phyloP scores from a whole-genome alignment of 208 protist genomes.

The Novymonas esmeraldas region DNA sequence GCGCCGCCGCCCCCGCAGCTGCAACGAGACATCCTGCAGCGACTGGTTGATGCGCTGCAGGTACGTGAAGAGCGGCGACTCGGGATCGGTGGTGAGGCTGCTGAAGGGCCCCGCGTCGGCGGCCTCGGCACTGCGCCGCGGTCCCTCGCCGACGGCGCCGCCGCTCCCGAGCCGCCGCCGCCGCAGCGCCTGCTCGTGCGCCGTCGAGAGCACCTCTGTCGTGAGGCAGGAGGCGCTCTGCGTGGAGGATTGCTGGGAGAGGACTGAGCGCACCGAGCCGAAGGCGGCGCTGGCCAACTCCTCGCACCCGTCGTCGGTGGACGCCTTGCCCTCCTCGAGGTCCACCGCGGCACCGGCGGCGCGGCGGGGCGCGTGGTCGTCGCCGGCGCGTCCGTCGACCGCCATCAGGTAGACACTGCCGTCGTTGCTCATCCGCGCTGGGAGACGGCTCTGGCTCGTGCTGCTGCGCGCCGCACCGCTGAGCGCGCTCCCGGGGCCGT shows the following conservation, averaged over 20 bases:
- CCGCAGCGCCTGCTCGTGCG: neutral
- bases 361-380: neutral
- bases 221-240: neutral
- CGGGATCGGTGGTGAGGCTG: constrained; percentile 12
- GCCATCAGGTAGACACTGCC: constrained; percentile 5
- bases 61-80: constrained; percentile 21
- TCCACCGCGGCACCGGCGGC: neutral
- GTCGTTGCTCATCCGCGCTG: constrained; percentile 11
- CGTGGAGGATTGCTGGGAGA: constrained; percentile 11
- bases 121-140: neutral
- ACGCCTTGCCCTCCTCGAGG: constrained; percentile 2
- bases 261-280: constrained; percentile 13
- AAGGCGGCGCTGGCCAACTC: constrained; percentile 26
- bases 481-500: neutral
- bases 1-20: constrained; percentile 8
- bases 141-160: neutral
- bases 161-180: neutral
- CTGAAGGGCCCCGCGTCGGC: neutral
- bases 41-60: constrained; percentile 24
- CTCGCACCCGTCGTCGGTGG: neutral
- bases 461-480: neutral
- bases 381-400: neutral
- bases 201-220: neutral
- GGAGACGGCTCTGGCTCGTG: neutral
- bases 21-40: constrained; percentile 16